Conservation (phyloP, 1,284 basidiomycete genomes). For the Pseudozyma sp. region DNA sequence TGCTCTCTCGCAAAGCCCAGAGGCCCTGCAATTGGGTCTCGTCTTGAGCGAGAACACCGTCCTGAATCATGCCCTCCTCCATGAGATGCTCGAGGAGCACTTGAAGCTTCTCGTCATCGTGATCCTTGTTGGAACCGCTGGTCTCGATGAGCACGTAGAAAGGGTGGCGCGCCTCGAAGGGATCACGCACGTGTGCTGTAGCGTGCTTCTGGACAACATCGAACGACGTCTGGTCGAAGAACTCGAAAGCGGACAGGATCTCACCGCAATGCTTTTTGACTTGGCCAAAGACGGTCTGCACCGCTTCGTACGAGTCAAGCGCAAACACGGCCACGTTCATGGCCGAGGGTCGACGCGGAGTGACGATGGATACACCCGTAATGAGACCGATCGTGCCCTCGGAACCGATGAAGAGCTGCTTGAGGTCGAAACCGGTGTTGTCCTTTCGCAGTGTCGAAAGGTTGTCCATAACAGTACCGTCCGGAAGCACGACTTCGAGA, state of each 20-base stretch:
- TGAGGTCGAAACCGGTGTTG: slow-evolving; percentile 99
- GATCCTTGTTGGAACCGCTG: slow-evolving; percentile 90
- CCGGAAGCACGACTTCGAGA: slow-evolving; percentile 94
- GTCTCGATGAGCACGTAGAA: slow-evolving; percentile 91
- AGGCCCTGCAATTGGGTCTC: slow-evolving; percentile 88
- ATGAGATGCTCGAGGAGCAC: slow-evolving; percentile 84
- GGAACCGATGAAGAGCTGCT: slow-evolving; percentile 97
- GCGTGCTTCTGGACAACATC: slow-evolving; percentile 76
- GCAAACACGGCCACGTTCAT: slow-evolving; percentile 74
- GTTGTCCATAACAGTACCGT: slow-evolving; percentile 79
- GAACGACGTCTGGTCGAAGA: slow-evolving; percentile 89
- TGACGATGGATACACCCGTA: slow-evolving; percentile 93
- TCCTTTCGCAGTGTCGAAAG: slow-evolving; percentile 82
- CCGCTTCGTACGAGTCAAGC: slow-evolving; percentile 72
- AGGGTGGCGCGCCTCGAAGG: slow-evolving; percentile 62
- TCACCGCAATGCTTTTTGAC: slow-evolving; percentile 83
- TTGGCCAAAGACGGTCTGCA: slow-evolving; percentile 73
- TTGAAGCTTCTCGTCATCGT: slow-evolving; percentile 96
- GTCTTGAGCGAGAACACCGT: slow-evolving; percentile 92
- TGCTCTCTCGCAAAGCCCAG: slow-evolving; percentile 93
- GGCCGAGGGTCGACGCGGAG: slow-evolving; percentile 81
- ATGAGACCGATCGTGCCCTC: slow-evolving; percentile 96
- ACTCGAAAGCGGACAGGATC: slow-evolving; percentile 97
- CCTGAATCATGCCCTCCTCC: slow-evolving; percentile 81
- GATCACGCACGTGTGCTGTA: slow-evolving; percentile 73